phyloP scores from a whole-genome alignment of 352 stramenopile species.

The Phytophthora niederhauseri region DNA sequence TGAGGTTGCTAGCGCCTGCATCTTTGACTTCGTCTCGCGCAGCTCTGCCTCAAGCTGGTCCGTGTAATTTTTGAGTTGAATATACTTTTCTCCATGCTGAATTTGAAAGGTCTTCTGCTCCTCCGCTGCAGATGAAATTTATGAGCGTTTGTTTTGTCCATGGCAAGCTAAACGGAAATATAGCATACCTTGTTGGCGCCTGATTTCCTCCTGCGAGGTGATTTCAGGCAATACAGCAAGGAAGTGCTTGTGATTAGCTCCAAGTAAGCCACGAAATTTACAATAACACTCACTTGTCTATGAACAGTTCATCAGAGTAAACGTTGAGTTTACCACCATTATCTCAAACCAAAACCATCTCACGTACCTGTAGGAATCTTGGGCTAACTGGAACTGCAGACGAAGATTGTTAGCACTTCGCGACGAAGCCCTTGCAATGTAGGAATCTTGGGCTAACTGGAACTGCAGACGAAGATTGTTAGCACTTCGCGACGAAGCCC shows the following conservation, averaged over 20 bases:
- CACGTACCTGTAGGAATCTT: conserved; percentile 79
- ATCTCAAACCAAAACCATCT: background rate
- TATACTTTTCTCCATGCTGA: conserved; percentile 87
- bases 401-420: conserved; percentile 17
- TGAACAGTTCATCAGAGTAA: conserved; percentile 8
- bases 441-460: conserved; percentile 85
- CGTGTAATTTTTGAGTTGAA: conserved; percentile 88
- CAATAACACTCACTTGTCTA: conserved; percentile 51
- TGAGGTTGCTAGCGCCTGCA: conserved; percentile 69
- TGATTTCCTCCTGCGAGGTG: conserved; percentile 62
- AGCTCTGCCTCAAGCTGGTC: conserved; percentile 86
- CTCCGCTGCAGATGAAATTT: conserved; percentile 45
- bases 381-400: conserved; percentile 78
- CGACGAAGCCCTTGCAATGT: conserved; percentile 21
- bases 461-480: conserved; percentile 51
- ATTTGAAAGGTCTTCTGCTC: conserved; percentile 83
- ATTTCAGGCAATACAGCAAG: background rate
- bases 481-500: conserved; percentile 7
- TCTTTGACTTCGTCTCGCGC: conserved; percentile 81
- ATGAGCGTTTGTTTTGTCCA: background rate
- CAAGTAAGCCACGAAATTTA: background rate
- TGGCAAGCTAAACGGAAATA: background rate
- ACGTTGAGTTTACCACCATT: background rate
- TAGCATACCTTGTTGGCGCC: conserved; percentile 68
- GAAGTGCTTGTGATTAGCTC: background rate